Evolutionary conservation across 306 rosid genomes (phyloP).

Genomic region (Lagenaria siceraria): DNA sequence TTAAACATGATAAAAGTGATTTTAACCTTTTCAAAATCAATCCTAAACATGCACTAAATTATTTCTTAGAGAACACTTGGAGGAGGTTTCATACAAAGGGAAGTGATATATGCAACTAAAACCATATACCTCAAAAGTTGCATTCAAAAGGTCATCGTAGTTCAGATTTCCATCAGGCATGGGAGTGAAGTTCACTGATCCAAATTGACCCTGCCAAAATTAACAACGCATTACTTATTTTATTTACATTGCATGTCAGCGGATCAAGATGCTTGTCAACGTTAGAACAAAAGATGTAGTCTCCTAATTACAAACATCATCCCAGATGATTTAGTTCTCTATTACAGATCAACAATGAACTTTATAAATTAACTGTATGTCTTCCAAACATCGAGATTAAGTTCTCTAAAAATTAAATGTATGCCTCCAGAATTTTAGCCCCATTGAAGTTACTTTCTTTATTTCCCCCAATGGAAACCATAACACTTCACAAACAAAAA

Average conservation of each 20-base stretch:
- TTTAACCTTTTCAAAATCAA: background rate
- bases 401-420: background rate
- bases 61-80: background rate
- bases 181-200: constrained; percentile 41
- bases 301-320: background rate
- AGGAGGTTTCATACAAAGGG: background rate
- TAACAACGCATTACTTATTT: background rate
- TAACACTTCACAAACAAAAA: background rate
- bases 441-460: background rate
- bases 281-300: background rate
- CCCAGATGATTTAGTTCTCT: background rate
- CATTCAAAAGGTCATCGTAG: constrained; percentile 43
- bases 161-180: constrained; percentile 70
- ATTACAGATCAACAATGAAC: background rate
- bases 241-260: constrained; percentile 1
- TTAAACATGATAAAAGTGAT: too few relatives aligned
- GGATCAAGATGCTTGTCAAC: background rate
- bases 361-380: background rate
- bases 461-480: background rate
- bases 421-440: background rate
- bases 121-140: constrained; percentile 36
- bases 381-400: background rate
- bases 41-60: background rate
- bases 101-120: background rate
- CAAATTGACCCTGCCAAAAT: constrained; percentile 40